Conservation (phyloP, 257 asterid species). For the Salvia rosmarinus region DNA sequence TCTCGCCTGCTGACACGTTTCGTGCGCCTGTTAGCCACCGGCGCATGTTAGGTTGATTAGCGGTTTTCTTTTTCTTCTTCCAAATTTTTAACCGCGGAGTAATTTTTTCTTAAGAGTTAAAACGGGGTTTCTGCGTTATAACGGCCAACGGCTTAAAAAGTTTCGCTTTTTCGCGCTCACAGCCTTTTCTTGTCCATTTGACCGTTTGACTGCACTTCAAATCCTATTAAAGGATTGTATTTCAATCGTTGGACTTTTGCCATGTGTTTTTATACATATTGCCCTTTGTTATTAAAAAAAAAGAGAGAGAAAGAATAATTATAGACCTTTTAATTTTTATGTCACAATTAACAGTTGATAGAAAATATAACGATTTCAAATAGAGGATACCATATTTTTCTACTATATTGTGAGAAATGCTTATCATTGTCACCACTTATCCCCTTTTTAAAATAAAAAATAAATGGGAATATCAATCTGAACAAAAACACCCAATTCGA, state of each 20-base stretch:
- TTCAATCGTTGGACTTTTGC: too few relatives aligned
- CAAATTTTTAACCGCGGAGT: constrained; percentile 5
- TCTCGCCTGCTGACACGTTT: constrained; percentile 31
- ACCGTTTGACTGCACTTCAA: not conserved
- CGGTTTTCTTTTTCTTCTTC: not conserved
- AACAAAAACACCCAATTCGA: not conserved
- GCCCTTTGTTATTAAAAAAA: too few relatives aligned
- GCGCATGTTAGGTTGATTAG: constrained; percentile 33
- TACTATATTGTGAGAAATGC: not conserved
- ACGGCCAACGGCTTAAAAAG: not conserved
- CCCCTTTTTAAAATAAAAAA: too few relatives aligned
- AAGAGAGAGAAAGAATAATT: too few relatives aligned
- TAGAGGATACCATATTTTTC: too few relatives aligned
- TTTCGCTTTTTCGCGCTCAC: not conserved
- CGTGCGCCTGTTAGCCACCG: constrained; percentile 26
- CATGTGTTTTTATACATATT: too few relatives aligned
- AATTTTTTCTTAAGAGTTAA: not conserved
- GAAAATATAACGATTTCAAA: too few relatives aligned
- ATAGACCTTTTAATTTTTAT: too few relatives aligned
- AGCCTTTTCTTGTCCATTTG: not conserved
- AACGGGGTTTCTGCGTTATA: constrained; percentile 21
- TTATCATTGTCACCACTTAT: too few relatives aligned
- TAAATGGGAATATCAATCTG: not conserved
- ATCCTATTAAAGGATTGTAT: not conserved
- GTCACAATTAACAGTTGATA: too few relatives aligned